phyloP scores from a whole-genome alignment of 1,284 basidiomycete species.

The Stygiomarasmius scandens region DNA sequence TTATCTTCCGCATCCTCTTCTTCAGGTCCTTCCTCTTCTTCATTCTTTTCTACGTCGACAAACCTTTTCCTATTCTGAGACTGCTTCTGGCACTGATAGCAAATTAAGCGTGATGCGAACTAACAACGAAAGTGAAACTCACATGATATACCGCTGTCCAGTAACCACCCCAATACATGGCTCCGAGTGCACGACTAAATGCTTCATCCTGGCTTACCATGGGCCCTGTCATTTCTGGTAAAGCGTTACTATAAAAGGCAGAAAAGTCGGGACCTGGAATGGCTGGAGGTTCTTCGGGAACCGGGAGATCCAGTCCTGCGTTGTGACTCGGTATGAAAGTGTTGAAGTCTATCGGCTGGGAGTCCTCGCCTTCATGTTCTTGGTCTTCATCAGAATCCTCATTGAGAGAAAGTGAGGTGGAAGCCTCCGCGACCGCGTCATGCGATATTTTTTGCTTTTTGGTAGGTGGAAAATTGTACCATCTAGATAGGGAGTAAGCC shows the following conservation, averaged over 20 bases:
- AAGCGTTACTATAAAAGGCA: conserved; percentile 21
- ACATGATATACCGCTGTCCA: conserved; percentile 84
- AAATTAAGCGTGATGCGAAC: conserved; percentile 13
- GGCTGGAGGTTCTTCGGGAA: conserved; percentile 24
- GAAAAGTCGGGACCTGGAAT: conserved; percentile 22
- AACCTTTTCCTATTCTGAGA: conserved; percentile 6
- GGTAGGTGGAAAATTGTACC: conserved; percentile 72
- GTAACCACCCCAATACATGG: conserved; percentile 84
- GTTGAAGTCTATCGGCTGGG: conserved; percentile 65
- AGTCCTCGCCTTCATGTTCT: conserved; percentile 40
- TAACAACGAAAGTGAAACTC: conserved; percentile 23
- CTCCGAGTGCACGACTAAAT: conserved; percentile 68
- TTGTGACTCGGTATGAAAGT: conserved; percentile 72
- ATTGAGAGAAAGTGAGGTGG: neutral
- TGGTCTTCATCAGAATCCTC: conserved; percentile 11
- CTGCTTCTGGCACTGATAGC: conserved; percentile 26
- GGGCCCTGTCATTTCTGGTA: conserved; percentile 33
- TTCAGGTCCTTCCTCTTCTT: neutral
- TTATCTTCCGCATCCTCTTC: conserved; percentile 25
- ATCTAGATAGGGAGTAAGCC: conserved; percentile 43
- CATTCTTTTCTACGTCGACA: neutral
- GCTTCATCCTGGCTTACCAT: conserved; percentile 69
- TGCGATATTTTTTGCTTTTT: conserved; percentile 28
- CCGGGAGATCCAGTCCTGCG: conserved; percentile 50
- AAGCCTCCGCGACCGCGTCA: neutral